Evolutionary conservation across 2,329 filamentous ascomycete genomes (phyloP).

Genomic region (Epichloe uncinata): DNA sequence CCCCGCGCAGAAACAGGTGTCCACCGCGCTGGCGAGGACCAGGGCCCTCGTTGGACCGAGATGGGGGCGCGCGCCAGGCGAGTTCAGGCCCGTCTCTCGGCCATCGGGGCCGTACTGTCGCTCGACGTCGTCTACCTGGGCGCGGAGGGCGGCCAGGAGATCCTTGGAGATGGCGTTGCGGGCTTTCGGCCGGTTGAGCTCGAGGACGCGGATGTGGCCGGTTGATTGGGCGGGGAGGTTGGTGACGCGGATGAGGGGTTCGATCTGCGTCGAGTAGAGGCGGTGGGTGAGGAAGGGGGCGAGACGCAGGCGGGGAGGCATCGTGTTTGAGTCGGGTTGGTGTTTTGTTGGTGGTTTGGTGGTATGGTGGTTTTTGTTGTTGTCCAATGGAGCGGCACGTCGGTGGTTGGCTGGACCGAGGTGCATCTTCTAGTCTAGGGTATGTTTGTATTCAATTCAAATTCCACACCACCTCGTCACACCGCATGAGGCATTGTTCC

Average conservation of each 20-base stretch:
- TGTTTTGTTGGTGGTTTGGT: neutral
- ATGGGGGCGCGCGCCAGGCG: slow-evolving; percentile 27
- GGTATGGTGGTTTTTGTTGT: no score
- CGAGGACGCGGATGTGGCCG: slow-evolving; percentile 77
- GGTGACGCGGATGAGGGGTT: slow-evolving; percentile 53
- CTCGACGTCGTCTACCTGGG: slow-evolving; percentile 60
- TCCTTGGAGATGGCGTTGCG: slow-evolving; percentile 83
- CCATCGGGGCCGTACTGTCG: slow-evolving; percentile 43
- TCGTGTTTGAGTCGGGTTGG: slow-evolving; percentile 5
- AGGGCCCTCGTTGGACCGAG: slow-evolving; percentile 60
- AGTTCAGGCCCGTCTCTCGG: slow-evolving; percentile 28
- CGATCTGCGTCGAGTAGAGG: slow-evolving; percentile 24
- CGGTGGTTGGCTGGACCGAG: no score
- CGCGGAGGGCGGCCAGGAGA: slow-evolving; percentile 57
- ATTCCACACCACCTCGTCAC: no score
- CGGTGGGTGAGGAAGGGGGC: slow-evolving; percentile 9
- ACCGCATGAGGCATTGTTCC: no score
- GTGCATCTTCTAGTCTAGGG: no score
- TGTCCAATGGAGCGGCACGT: no score
- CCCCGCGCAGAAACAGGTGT: slow-evolving; percentile 82
- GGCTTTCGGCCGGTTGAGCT: slow-evolving; percentile 70
- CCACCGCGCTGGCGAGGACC: slow-evolving; percentile 73
- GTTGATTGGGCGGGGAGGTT: slow-evolving; percentile 64
- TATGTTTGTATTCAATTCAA: no score
- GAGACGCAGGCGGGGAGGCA: slow-evolving; percentile 20